Evolutionary conservation across 2,329 filamentous ascomycete genomes (phyloP).

Genomic region (Colletotrichum cereale): DNA sequence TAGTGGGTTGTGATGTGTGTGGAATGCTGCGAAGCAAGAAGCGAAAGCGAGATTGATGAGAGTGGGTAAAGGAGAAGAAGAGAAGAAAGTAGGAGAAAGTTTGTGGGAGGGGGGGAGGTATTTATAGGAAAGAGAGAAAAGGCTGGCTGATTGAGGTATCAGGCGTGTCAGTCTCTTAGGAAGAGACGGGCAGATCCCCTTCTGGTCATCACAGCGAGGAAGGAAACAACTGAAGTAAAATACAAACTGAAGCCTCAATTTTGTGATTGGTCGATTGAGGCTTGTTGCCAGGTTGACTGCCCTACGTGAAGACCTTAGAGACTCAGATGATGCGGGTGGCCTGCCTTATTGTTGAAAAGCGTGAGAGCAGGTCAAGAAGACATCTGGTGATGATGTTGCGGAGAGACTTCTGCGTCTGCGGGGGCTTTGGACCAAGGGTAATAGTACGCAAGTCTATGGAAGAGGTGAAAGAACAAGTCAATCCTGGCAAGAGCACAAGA

Average conservation of each 20-base stretch:
- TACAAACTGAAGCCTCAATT: not conserved
- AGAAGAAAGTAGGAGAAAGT: not conserved
- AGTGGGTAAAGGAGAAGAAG: not conserved
- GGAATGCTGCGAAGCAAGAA: not conserved
- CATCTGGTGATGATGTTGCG: not conserved
- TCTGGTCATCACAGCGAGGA: not conserved
- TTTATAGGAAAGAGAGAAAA: not conserved
- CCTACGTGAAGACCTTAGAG: not conserved
- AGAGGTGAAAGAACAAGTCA: not conserved
- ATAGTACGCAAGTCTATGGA: not conserved
- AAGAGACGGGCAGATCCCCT: not conserved
- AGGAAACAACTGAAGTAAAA: too few relatives aligned
- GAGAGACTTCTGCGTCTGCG: not conserved
- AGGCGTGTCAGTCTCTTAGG: too few relatives aligned
- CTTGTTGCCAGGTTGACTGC: not conserved
- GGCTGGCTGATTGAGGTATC: constrained; percentile 8
- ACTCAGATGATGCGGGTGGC: not conserved
- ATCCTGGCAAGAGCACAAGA: not conserved
- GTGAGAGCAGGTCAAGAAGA: not conserved
- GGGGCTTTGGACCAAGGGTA: not conserved
- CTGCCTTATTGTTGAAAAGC: not conserved
- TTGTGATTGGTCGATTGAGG: constrained; percentile 13
- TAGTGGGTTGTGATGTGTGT: too few relatives aligned
- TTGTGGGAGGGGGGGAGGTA: not conserved
- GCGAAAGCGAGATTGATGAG: not conserved